A percentile compares a stretch with the other conserved stretches of the same genome.
These are phyloP conservation scores for Myrica gale DNA, from an alignment of 306 rosid genomes.

Conservation along the genomic window DNA sequence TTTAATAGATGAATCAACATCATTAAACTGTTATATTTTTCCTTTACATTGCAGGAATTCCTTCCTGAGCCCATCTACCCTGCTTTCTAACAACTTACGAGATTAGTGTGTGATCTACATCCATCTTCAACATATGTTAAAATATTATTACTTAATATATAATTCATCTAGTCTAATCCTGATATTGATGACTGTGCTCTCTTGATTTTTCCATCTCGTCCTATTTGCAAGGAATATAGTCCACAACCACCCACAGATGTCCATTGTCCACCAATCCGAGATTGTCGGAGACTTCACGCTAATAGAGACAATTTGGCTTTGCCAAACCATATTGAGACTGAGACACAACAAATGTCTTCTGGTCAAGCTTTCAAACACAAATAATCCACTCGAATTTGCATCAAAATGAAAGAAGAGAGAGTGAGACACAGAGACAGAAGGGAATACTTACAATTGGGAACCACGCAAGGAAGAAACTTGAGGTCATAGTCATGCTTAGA, in stretches of 20 bases:
- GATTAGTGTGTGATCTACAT: too few species aligned
- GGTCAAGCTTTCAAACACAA: too few species aligned
- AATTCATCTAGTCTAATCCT: background rate
- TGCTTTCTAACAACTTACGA: too few species aligned
- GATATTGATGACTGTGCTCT: slow-evolving; percentile 1
- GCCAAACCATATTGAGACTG: background rate
- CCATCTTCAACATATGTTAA: too few species aligned
- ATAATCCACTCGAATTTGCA: background rate
- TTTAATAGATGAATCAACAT: too few species aligned
- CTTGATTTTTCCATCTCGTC: background rate
- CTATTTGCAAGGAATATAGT: slow-evolving; percentile 14
- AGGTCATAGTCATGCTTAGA: slow-evolving; percentile 29
- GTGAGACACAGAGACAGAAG: slow-evolving; percentile 9
- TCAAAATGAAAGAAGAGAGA: background rate
- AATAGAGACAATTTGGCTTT: background rate
- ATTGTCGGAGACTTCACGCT: background rate
- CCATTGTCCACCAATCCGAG: background rate
- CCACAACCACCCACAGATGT: background rate
- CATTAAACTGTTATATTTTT: too few species aligned
- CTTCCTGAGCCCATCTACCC: too few species aligned
- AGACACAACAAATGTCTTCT: background rate
- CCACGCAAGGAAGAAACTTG: slow-evolving; percentile 76
- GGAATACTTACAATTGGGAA: slow-evolving; percentile 67
- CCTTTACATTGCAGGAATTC: too few species aligned
- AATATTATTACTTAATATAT: background rate